Evolutionary conservation across 768 basidiomycete genomes (phyloP).

Genomic region (Mycena epipterygia): DNA sequence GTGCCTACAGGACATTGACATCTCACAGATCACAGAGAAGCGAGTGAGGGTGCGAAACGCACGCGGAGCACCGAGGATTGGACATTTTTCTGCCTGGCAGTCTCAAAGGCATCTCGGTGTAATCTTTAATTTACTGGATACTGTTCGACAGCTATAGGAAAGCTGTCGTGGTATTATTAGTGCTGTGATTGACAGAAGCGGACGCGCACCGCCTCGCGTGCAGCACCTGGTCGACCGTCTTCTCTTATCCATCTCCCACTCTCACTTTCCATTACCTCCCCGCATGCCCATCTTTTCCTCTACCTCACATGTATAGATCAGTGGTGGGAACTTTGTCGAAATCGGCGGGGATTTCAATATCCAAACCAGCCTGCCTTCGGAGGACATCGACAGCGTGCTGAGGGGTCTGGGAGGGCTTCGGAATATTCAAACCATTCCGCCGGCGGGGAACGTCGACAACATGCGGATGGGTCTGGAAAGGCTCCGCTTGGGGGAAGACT

Average conservation of each 20-base stretch:
- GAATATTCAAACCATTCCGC: not conserved
- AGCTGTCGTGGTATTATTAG: constrained; percentile 1
- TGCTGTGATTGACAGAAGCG: constrained; percentile 5
- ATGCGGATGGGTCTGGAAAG: not conserved
- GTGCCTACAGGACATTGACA: constrained; percentile 10
- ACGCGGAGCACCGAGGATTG: not conserved
- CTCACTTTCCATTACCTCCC: not conserved
- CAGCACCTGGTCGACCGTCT: constrained; percentile 1
- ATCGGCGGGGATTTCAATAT: constrained; percentile 12
- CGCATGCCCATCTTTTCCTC: constrained; percentile 7
- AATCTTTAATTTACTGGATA: not conserved
- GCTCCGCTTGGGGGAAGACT: not conserved
- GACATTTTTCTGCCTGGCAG: constrained; percentile 6
- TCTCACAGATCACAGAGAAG: not conserved
- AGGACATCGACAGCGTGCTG: constrained; percentile 1
- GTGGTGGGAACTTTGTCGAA: constrained; percentile 2
- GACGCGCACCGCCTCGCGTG: constrained; percentile 5
- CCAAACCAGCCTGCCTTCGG: constrained; percentile 4
- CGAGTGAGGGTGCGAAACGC: not conserved
- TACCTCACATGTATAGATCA: constrained; percentile 17
- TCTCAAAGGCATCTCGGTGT: not conserved
- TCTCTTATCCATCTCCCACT: not conserved
- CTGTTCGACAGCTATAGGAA: not conserved
- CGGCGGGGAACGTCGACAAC: not conserved
- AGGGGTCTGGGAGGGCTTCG: constrained; percentile 1